Percentiles rank a stretch among this genome's conserved stretches.
Conservation (phyloP, 2,329 filamentous ascomycete genomes). For the Pseudocercospora macadamiae region DNA sequence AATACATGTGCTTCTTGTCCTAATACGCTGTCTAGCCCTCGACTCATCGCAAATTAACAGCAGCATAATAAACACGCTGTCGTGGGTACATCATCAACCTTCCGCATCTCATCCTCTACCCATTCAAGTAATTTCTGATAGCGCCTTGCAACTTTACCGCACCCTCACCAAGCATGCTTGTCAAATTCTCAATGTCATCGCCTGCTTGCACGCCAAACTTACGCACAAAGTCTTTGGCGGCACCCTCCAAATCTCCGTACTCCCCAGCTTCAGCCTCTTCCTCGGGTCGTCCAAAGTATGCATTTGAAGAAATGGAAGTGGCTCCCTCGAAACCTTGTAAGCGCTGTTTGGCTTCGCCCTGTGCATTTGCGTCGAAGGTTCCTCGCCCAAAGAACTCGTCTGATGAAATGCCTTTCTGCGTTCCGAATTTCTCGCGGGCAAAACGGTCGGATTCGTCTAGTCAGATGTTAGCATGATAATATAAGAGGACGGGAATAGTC, state of each 20-base stretch:
- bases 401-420: conserved; percentile 93
- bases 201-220: conserved; percentile 94
- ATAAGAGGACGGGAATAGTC: background rate
- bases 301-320: conserved; percentile 89
- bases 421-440: conserved; percentile 84
- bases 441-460: conserved; percentile 76
- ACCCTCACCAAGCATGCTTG: conserved; percentile 80
- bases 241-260: conserved; percentile 89
- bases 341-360: conserved; percentile 82
- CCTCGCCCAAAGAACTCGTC: conserved; percentile 98
- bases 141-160: conserved; percentile 78
- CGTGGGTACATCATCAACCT: background rate
- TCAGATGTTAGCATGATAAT: background rate
- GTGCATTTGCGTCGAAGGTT: conserved; percentile 75
- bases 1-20: background rate
- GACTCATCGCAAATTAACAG: background rate
- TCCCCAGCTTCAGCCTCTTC: conserved; percentile 63
- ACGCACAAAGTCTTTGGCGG: conserved; percentile 93
- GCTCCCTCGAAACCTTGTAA: conserved; percentile 93
- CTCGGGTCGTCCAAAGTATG: conserved; percentile 93
- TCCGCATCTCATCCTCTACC: conserved; percentile 16
- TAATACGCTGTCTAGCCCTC: background rate
- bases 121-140: conserved; percentile 42
- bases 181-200: conserved; percentile 91
- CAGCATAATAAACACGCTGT: background rate